Percentiles rank a stretch among this genome's conserved stretches.
Evolutionary conservation across 257 asterid species (phyloP).

Genomic region (Agastache rugosa): DNA sequence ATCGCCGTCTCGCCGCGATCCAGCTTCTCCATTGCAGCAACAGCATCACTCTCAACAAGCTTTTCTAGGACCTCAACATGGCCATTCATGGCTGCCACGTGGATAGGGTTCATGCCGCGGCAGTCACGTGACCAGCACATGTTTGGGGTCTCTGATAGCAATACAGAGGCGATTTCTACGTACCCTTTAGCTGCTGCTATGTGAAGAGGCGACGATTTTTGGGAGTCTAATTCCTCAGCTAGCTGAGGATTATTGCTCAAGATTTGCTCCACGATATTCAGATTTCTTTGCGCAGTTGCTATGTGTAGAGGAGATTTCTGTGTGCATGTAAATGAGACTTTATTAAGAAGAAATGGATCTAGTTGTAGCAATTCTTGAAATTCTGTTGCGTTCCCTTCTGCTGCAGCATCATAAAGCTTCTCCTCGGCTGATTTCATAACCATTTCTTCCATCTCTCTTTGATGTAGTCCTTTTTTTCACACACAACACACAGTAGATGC

Average conservation of each 20-base stretch:
- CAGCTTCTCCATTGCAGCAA: not conserved
- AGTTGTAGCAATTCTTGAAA: constrained; percentile 28
- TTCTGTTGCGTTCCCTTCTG: constrained; percentile 23
- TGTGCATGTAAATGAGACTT: constrained; percentile 34
- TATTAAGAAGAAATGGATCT: constrained; percentile 43
- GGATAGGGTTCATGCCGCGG: constrained; percentile 2
- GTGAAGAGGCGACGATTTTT: not conserved
- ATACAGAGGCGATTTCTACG: not conserved
- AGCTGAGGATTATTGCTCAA: not conserved
- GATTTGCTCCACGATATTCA: constrained; percentile 20
- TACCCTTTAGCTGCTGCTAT: not conserved
- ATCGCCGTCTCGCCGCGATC: not conserved
- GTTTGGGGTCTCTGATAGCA: not conserved
- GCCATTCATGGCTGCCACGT: not conserved
- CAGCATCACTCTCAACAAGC: not conserved
- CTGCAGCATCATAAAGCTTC: constrained; percentile 47
- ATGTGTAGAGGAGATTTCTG: constrained; percentile 48
- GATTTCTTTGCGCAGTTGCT: constrained; percentile 43
- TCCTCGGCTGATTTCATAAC: constrained; percentile 12
- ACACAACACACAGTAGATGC: not conserved
- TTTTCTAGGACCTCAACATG: not conserved
- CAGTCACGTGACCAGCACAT: not conserved
- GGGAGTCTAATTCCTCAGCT: not conserved
- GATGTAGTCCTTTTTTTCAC: not conserved
- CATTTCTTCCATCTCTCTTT: not conserved